Evolutionary conservation across 2,329 filamentous ascomycete genomes (phyloP), one percentile per base, ranked within the genome.

Genomic region (Plectosphaerella cucumerina): DNA sequence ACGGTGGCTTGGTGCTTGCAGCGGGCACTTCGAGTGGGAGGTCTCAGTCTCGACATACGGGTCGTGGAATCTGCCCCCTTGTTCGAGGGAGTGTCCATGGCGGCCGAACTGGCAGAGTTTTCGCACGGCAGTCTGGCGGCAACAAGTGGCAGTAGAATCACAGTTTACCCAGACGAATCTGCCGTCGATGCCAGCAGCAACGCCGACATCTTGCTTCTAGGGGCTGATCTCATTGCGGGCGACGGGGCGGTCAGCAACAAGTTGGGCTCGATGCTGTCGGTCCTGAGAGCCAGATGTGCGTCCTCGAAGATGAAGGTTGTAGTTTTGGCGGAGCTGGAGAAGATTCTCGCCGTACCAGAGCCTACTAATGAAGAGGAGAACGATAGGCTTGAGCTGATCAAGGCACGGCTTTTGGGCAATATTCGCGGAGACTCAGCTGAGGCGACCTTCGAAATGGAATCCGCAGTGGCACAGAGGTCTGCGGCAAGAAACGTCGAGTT

Each of bases 1-100:
- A 86, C 84, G 0, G 80, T 87, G 52, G 68, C 66, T 3, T 62
- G 70, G 15, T 73, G 71, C 47, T 69, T 87, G 11, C 57, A 73
- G 2, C 66, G 73, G 23, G 65, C 71, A 3, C 65, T 76, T 11
- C 56, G 60, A 1, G 56, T 58, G 2, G 60, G 69, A 3, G 62
- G 59, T 2, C 61, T 74, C 8, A 58, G 54, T 1, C 60, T 87
- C 9, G 75, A 84, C 47, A 63, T 89, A 17, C 76, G 75, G 5
- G 70, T 89, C 26, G 71, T 89, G 4, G 85, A 89, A 62, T 88
- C 85, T 3, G 73, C 85, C 1, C 86, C 86, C 0, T 70, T 84
- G 1, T 87, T 77, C 56, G 85, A 89, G 65, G 86, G 85, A 8
- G 80, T 80, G 5, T 75, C 71, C 9, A 72, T 84, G 48, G 81